These are phyloP conservation scores for Artemisia argyi DNA, from an alignment of 129 eudicot genomes.

Conservation along the genomic window DNA sequence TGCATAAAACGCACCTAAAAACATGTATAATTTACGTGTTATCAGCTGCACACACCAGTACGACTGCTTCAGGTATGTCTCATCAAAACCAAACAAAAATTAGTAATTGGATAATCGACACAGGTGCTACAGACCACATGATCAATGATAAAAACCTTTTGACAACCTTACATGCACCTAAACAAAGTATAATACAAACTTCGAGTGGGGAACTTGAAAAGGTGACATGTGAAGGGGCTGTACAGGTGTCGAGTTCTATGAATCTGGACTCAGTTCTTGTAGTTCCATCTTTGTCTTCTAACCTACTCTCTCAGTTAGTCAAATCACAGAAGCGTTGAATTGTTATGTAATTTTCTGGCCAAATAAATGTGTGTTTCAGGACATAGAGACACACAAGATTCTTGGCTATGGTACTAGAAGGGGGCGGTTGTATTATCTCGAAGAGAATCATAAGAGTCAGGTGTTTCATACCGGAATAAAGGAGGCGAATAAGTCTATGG, in stretches of 20 bases:
- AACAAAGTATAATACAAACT: background rate
- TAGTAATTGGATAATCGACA: no score
- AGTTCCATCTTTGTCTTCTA: background rate
- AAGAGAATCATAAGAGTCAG: no score
- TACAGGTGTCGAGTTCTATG: background rate
- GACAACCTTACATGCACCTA: background rate
- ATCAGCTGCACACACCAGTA: background rate
- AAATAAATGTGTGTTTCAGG: no score
- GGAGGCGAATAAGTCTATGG: background rate
- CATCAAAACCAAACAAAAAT: background rate
- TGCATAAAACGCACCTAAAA: no score
- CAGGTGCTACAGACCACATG: constrained; percentile 17
- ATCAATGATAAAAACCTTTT: background rate
- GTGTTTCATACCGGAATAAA: background rate
- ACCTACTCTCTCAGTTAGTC: no score
- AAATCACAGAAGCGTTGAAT: no score
- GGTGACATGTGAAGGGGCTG: background rate
- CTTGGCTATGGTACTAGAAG: no score
- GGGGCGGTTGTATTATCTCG: no score
- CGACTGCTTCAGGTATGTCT: background rate
- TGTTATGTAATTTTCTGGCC: no score
- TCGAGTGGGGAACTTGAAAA: background rate
- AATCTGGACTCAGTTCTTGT: background rate
- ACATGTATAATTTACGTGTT: no score
- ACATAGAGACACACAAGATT: no score